Conservation (phyloP, 1,284 basidiomycete species). For the Puccinia novopanici region DNA sequence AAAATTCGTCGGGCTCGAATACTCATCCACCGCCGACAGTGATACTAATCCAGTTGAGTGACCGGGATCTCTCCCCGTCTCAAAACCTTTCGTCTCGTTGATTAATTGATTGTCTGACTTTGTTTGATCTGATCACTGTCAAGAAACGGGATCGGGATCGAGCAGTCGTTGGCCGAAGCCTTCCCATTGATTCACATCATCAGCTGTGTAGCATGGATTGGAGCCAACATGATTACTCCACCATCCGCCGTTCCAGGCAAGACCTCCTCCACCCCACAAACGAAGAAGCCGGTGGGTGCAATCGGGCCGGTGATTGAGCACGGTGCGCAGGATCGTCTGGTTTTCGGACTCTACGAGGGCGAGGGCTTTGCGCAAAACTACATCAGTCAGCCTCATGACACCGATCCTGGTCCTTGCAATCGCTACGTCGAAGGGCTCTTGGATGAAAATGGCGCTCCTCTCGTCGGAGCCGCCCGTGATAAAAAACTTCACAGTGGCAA, state of each 20-base stretch:
- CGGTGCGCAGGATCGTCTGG: constrained; percentile 27
- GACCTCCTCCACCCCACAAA: not conserved
- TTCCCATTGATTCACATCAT: constrained; percentile 46
- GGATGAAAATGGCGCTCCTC: constrained; percentile 17
- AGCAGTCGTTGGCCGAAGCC: constrained; percentile 42
- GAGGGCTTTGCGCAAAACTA: constrained; percentile 30
- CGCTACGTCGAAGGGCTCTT: constrained; percentile 52
- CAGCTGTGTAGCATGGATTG: constrained; percentile 38
- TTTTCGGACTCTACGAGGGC: constrained; percentile 46
- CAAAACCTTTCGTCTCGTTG: not conserved
- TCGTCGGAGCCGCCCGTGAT: constrained; percentile 48
- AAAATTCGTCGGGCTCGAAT: not conserved
- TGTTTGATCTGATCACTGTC: not conserved
- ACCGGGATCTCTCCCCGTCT: not conserved
- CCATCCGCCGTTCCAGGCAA: not conserved
- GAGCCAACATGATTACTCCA: constrained; percentile 20
- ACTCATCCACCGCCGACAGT: constrained; percentile 35
- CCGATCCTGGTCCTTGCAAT: constrained; percentile 21
- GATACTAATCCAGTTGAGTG: constrained; percentile 38
- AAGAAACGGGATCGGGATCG: constrained; percentile 47
- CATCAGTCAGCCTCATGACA: constrained; percentile 6
- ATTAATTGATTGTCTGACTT: not conserved
- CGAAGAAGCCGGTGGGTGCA: not conserved
- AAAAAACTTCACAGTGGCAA: constrained; percentile 54
- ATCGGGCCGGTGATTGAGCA: constrained; percentile 26